Percentiles rank a stretch among this genome's conserved stretches.
phyloP scores from a whole-genome alignment of 176 grass and related monocot species.

The bread wheat (Triticum aestivum) region DNA sequence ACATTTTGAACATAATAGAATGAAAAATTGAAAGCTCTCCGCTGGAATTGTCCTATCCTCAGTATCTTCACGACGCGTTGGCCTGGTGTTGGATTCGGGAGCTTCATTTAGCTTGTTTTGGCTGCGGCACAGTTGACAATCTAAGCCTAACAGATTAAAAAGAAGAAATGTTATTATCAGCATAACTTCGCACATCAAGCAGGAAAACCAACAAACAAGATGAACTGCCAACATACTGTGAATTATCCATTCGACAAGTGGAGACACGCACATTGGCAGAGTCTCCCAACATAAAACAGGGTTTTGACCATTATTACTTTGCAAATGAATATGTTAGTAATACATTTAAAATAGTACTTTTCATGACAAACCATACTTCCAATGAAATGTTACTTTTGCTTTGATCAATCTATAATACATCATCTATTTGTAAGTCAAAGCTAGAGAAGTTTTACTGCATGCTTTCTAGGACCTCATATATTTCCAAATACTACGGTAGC shows the following conservation, averaged over 20 bases:
- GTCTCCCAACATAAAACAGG: neutral
- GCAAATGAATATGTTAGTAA: neutral
- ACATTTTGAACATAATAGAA: neutral
- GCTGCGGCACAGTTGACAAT: conserved; percentile 61
- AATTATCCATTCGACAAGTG: neutral
- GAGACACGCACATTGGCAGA: neutral
- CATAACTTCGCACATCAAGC: neutral
- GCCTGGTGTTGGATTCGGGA: conserved; percentile 10
- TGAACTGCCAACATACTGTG: neutral
- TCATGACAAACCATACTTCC: neutral
- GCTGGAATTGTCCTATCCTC: neutral
- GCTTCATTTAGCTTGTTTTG: conserved; percentile 42
- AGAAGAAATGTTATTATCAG: neutral
- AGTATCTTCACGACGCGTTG: neutral
- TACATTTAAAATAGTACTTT: neutral
- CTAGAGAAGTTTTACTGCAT: neutral
- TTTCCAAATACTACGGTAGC: neutral
- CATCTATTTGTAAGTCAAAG: neutral
- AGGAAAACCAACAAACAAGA: neutral
- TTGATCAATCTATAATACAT: neutral
- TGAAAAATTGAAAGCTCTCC: neutral
- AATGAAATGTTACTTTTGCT: neutral
- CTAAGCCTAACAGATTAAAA: conserved; percentile 55
- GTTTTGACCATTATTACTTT: neutral
- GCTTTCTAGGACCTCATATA: neutral